A percentile compares a stretch with the other conserved stretches of the same genome.
Conservation (phyloP, 2,329 filamentous ascomycete genomes). For the Alternaria metachromatica region DNA sequence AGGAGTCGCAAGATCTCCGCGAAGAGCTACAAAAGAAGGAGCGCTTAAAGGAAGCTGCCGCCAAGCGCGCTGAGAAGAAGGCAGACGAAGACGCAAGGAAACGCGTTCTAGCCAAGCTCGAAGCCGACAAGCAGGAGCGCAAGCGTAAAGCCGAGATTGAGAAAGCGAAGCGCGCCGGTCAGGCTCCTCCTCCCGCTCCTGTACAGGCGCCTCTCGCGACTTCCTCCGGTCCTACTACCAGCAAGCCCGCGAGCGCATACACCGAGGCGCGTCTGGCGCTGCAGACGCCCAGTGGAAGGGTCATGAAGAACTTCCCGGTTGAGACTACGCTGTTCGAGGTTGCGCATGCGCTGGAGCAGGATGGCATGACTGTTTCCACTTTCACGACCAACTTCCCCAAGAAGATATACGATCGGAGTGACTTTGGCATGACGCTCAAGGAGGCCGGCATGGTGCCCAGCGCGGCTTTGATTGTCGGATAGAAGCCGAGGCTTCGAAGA, state of each 20-base stretch:
- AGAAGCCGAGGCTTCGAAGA: neutral
- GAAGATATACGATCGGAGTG: conserved; percentile 73
- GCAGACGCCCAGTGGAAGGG: conserved; percentile 75
- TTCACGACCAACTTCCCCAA: conserved; percentile 88
- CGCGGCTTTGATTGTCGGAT: conserved; percentile 79
- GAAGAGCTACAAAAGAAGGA: conserved; percentile 88
- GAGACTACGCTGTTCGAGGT: conserved; percentile 95
- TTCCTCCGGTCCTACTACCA: conserved; percentile 56
- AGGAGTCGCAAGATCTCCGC: conserved; percentile 86
- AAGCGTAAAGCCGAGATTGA: conserved; percentile 83
- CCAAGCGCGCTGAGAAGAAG: conserved; percentile 85
- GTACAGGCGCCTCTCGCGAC: conserved; percentile 57
- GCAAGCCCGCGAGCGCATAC: conserved; percentile 73
- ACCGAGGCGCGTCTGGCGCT: conserved; percentile 82
- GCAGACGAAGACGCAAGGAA: conserved; percentile 86
- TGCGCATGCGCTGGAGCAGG: conserved; percentile 76
- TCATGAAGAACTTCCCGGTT: conserved; percentile 86
- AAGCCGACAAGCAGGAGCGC: conserved; percentile 90
- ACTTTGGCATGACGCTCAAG: conserved; percentile 90
- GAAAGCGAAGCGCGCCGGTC: conserved; percentile 86
- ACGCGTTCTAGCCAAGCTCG: conserved; percentile 90
- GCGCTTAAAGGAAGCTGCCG: conserved; percentile 86
- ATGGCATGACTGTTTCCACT: conserved; percentile 71
- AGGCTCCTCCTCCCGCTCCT: conserved; percentile 58
- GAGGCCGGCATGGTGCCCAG: conserved; percentile 91